Evolutionary conservation across 768 basidiomycete species (phyloP), one percentile per base, ranked within the genome.

Genomic region (Tulasnella sp.): DNA sequence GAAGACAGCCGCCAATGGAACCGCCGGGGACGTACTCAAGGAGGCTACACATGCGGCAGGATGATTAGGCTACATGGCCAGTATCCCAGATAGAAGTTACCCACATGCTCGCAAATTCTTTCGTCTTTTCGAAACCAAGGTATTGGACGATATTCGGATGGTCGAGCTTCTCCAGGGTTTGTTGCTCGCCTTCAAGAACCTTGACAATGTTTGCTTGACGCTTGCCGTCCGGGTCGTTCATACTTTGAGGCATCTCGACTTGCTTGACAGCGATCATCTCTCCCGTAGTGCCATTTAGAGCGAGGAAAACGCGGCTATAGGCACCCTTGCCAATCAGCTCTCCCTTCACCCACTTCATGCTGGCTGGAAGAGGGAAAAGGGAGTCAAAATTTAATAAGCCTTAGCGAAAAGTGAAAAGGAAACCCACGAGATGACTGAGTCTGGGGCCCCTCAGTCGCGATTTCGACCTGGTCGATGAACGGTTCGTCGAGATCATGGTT

Each of bases 231-330:
- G 92, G 93, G 85, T 99, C 97, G 81, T 92, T 94, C 23, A 91
- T 90, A 10, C 95, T 96, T 74, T 90, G 90, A 1, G 97, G 97
- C 78, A 96, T 89, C 83, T 99, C 97, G 69, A 99, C 98, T 85
- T 99, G 98, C 85, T 99, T 99, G 80, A 99, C 98, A n/a, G 98
- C 98, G 82, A 99, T 96, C 94, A 98, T 97, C 85, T 99, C 96
- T 77, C 96, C 96, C 0, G 96, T 97, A 2, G 94, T 96, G 42
- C 94, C 94, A 83, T 99, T 99, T 77, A 99, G 86, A 20, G 94
- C 98, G 75, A 99, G 90, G 82, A 98, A 99, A 39, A 99, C 98
- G 61, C 93, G 90, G 18, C 98, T 98, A 82, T 96, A 99, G 16
- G 95, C 96, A 35, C 98, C 98, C 83, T 94, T 95, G 44, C 98